These are phyloP conservation scores for Digitaria exilis DNA, from an alignment of 202 grass and related monocot species.

Conservation along the genomic window DNA sequence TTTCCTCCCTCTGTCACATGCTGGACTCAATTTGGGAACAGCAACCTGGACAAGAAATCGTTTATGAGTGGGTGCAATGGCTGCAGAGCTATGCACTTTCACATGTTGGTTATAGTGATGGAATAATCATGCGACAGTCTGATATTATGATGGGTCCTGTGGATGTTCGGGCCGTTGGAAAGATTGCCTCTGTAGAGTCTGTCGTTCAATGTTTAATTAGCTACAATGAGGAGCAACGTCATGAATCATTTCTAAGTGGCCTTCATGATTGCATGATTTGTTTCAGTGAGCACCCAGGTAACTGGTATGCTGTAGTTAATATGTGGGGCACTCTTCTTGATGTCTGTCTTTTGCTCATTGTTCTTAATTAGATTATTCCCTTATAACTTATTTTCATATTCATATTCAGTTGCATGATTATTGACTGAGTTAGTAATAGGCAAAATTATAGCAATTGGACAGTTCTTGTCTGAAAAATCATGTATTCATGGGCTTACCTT, in stretches of 20 bases:
- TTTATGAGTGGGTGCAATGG: slow-evolving; percentile 85
- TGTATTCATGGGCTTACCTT: background rate
- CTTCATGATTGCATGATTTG: slow-evolving; percentile 70
- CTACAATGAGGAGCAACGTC: slow-evolving; percentile 64
- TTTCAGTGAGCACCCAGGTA: slow-evolving; percentile 62
- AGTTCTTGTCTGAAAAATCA: background rate
- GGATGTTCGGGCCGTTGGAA: slow-evolving; percentile 52
- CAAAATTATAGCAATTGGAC: background rate
- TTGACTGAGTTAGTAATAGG: background rate
- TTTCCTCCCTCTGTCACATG: slow-evolving; percentile 66
- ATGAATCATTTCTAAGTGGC: slow-evolving; percentile 67
- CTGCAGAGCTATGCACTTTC: slow-evolving; percentile 54
- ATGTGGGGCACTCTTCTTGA: background rate
- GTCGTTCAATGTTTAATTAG: slow-evolving; percentile 56
- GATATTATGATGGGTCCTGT: slow-evolving; percentile 7
- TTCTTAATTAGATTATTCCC: slow-evolving; percentile 1
- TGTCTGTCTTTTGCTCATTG: background rate
- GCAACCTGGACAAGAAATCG: slow-evolving; percentile 64
- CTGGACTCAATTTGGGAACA: slow-evolving; percentile 70
- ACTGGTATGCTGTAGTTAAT: slow-evolving; percentile 18
- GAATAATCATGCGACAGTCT: slow-evolving; percentile 43
- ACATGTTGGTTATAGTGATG: slow-evolving; percentile 65
- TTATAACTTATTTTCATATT: background rate
- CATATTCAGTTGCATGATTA: slow-evolving; percentile 6
- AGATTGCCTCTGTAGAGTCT: slow-evolving; percentile 38